Conservation (phyloP, 2,329 filamentous ascomycete species). For the Claviceps fusiformis region DNA sequence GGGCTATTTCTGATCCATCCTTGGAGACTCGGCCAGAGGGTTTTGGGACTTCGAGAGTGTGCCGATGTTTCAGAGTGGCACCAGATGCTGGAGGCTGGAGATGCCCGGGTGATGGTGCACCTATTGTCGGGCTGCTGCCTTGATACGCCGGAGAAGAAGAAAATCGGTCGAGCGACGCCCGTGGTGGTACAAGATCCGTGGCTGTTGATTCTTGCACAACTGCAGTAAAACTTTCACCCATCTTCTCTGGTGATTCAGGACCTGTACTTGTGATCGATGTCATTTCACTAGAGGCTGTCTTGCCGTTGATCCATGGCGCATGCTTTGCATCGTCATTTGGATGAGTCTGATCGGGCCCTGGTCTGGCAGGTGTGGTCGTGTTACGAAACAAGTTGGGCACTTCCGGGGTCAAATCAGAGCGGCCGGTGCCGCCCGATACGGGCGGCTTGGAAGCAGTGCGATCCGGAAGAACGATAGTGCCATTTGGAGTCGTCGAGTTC, state of each 20-base stretch:
- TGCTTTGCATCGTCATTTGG: neutral
- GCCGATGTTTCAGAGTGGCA: constrained; percentile 59
- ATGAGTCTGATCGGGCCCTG: neutral
- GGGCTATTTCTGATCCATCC: constrained; percentile 54
- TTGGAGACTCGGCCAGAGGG: constrained; percentile 54
- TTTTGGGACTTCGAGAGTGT: constrained; percentile 80
- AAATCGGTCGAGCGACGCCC: constrained; percentile 38
- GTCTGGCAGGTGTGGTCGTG: neutral
- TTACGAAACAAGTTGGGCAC: neutral
- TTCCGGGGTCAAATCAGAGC: neutral
- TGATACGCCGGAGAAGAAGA: constrained; percentile 50
- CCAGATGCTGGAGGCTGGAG: constrained; percentile 31
- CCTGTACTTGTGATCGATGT: neutral
- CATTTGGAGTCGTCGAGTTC: constrained; percentile 15
- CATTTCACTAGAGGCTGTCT: neutral
- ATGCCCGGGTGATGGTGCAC: constrained; percentile 34
- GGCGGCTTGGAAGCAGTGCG: constrained; percentile 15
- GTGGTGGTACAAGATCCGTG: constrained; percentile 3
- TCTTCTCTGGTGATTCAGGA: constrained; percentile 1
- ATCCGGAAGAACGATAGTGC: constrained; percentile 15
- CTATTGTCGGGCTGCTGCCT: constrained; percentile 21
- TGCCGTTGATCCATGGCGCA: constrained; percentile 1
- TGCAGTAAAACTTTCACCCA: neutral
- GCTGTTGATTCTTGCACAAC: constrained; percentile 1
- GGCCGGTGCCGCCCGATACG: constrained; percentile 10